phyloP scores from a whole-genome alignment of 805 yeast genomes.

The Nakazawaea laoshanensis region DNA sequence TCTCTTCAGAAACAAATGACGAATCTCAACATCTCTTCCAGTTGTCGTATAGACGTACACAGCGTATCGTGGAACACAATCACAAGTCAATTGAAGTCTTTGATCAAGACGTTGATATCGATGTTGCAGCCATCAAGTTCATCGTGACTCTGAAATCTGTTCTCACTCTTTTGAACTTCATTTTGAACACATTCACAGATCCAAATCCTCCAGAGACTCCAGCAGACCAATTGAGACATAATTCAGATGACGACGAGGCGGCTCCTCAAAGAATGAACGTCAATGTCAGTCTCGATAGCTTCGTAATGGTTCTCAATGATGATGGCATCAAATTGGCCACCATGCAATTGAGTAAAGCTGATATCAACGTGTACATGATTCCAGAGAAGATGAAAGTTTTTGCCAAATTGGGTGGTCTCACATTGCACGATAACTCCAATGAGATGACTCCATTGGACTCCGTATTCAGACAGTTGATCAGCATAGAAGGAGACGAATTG shows the following conservation, averaged over 20 bases:
- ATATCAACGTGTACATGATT: conserved; percentile 51
- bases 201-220: conserved; percentile 65
- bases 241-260: conserved; percentile 46
- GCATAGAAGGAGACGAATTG: conserved; percentile 70
- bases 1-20: conserved; percentile 42
- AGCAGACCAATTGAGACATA: conserved; percentile 64
- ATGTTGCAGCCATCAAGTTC: conserved; percentile 70
- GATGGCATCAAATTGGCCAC: conserved; percentile 80
- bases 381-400: conserved; percentile 72
- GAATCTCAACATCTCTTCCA: conserved; percentile 32
- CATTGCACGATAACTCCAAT: conserved; percentile 68
- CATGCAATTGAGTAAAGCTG: conserved; percentile 64
- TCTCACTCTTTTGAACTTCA: conserved; percentile 70
- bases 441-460: conserved; percentile 55
- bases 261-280: conserved; percentile 74
- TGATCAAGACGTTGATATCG: conserved; percentile 68
- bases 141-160: conserved; percentile 72
- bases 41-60: conserved; percentile 48
- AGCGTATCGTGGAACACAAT: conserved; percentile 49
- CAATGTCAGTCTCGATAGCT: conserved; percentile 59
- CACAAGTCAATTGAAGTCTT: conserved; percentile 52
- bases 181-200: conserved; percentile 80
- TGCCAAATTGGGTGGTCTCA: conserved; percentile 70
- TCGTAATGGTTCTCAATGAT: conserved; percentile 70
- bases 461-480: conserved; percentile 53